Base-by-base conservation (phyloP, 495 filamentous ascomycete species). In the Penicillium psychrofluorescens region DNA sequence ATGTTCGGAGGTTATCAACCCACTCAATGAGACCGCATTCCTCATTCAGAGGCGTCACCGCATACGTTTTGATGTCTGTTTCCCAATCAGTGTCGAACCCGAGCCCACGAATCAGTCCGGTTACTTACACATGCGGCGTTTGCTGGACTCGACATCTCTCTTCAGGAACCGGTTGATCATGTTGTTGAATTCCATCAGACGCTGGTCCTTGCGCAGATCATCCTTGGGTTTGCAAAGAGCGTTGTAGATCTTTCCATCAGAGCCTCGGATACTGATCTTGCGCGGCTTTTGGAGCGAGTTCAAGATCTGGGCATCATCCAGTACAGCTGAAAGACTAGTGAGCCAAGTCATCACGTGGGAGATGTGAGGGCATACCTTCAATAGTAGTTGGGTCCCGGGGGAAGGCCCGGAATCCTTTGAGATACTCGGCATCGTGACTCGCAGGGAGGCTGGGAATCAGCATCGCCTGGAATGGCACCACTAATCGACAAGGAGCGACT, bases 1-100 rank as follows among this genome's bases (percentile, higher is more conserved):
- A 72, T 12, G 92, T 90, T 50, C 89, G 90, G 44, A 97, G 80
- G 28, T 91, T 90, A 51, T 96, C 89, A n/a, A 99, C 88, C 92
- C 92, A 99, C 67, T 99, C 90, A 50, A 99, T 95, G 39, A 95
- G 80, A 46, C 92, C 92, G 54, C 92, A 97, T 64, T 97, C 92
- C 63, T 99, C 92, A 56, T 96, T 97, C 36, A 99, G 67, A 9
- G 92, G 92, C 4, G 91, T 96, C 29, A 99, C 92, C 12, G 85
- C 86, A 55, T 99, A 97, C 4, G 92, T 97, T 62, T 89, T 90
- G 63, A 99, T 95, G 56, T 96, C 86, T 64, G 71, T 36, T 15
- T 8, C 1, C 39, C 62, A 35, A 66, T 47, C 10, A 27, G 30
- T 30, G 13, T 15, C 7, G 39, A 37, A 33, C 16, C 16, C 11